phyloP scores from a whole-genome alignment of 345 rosid genomes.

The Populus tremula region DNA sequence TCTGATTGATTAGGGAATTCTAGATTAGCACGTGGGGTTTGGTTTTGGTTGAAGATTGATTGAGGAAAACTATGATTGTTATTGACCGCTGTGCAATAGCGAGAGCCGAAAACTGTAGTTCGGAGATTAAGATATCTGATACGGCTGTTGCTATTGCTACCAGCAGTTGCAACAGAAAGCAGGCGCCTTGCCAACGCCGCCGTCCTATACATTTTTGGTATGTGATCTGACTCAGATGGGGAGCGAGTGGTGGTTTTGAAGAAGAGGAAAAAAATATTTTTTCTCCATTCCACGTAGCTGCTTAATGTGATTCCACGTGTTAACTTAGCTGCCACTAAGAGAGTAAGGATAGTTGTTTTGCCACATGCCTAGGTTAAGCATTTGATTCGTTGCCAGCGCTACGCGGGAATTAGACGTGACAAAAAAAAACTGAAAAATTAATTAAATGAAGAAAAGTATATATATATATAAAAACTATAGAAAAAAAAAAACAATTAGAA shows the following conservation, averaged over 20 bases:
- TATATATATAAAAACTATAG: too few species aligned
- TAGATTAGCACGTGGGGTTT: constrained; percentile 8
- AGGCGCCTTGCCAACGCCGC: constrained; percentile 44
- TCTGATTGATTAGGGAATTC: constrained; percentile 32
- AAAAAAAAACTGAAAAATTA: too few species aligned
- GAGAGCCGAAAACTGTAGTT: constrained; percentile 18
- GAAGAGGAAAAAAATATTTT: neutral
- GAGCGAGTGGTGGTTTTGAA: neutral
- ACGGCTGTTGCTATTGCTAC: constrained; percentile 5
- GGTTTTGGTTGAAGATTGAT: constrained; percentile 29
- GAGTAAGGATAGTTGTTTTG: neutral
- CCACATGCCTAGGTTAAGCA: neutral
- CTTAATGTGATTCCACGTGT: constrained; percentile 4
- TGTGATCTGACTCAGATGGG: neutral
- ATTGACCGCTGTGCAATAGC: constrained; percentile 38
- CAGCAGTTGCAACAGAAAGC: constrained; percentile 28
- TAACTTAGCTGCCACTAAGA: constrained; percentile 7
- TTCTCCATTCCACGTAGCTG: constrained; percentile 16
- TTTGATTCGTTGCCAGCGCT: too few species aligned
- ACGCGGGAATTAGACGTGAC: too few species aligned
- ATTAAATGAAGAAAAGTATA: too few species aligned
- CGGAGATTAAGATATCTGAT: constrained; percentile 22
- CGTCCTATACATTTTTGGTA: constrained; percentile 52
- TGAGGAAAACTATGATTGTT: constrained; percentile 9
- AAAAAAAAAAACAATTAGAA: too few species aligned